Conservation (phyloP, 345 rosid genomes). For the Populus tremula region DNA sequence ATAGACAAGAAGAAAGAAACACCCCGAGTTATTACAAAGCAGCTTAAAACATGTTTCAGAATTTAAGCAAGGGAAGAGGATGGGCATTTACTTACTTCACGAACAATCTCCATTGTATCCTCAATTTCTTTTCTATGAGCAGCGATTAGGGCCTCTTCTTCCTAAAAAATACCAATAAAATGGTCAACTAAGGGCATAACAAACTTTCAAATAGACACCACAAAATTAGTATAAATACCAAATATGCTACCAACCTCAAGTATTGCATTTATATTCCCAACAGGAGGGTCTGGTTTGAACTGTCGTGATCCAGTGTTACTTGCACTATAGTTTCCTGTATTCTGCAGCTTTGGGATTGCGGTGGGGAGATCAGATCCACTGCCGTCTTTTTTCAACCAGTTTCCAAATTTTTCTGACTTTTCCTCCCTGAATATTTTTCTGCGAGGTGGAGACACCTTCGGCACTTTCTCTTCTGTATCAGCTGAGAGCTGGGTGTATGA, state of each 20-base stretch:
- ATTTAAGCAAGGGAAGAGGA: neutral
- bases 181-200: neutral
- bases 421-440: constrained; percentile 76
- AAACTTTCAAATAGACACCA: neutral
- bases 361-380: constrained; percentile 46
- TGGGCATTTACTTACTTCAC: constrained; percentile 59
- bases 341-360: constrained; percentile 43
- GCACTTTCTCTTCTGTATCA: constrained; percentile 75
- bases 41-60: neutral
- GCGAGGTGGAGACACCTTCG: constrained; percentile 75
- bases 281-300: constrained; percentile 53
- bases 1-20: neutral
- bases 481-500: constrained; percentile 48
- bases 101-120: constrained; percentile 97
- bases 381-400: constrained; percentile 51
- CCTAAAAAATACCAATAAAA: constrained; percentile 40
- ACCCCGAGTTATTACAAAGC: neutral
- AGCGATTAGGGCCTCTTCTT: constrained; percentile 86
- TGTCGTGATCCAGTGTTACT: constrained; percentile 45
- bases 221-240: constrained; percentile 1
- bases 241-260: constrained; percentile 58
- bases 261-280: constrained; percentile 71
- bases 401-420: constrained; percentile 57
- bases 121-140: constrained; percentile 99
- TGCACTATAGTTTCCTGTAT: constrained; percentile 34